Base-by-base conservation (phyloP, 169 alveolate species). In the Plasmodium gaboni region DNA sequence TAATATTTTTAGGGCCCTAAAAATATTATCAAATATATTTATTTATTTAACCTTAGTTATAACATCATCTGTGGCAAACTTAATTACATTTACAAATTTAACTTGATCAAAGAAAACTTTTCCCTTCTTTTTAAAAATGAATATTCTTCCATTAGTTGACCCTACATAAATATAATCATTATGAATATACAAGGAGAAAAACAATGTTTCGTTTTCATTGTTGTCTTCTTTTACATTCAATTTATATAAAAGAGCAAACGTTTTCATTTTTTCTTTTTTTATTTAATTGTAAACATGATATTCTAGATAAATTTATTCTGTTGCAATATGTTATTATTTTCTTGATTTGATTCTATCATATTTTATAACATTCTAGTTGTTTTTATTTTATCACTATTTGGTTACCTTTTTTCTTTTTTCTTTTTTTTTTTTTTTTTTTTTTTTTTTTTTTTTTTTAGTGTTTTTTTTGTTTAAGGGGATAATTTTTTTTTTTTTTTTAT, bases 101-200 rank as follows among this genome's bases (percentile, higher is more conserved):
- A 78, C 6, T 9, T 53, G 59, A 2, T 13, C 50, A 57, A 78
- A 78, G 50, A 78, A 50, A 19, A 67, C 26, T 1, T 38, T 12
- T 12, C 42, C 76, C n/a, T 57, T 65, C 38, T 69, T 78, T 60
- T 78, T 78, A 50, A 78, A 78, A 78, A 78, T 53, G 46, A 63
- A 78, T 32, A 78, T 78, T 53, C 71, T 78, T 59, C 89, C 89
- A 8, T 78, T 65, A 10, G 89, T 51, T 19, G 89, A 78, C 6
- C 89, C 89, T 42, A 78, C 53, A 32, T 78, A 78, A 64, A 78
- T 59, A 78, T 38, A 63, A 4, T 44, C 17, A 26, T 78, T 65
- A 57, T 59, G 64, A 3, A 67, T 59, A 51, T 57, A 46, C 9
- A 78, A 50, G 51, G 78, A 78, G 53, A 78, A 78, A 69, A 78